Evolutionary conservation across 2,329 filamentous ascomycete genomes (phyloP).

Genomic region (Colletotrichum tanaceti): DNA sequence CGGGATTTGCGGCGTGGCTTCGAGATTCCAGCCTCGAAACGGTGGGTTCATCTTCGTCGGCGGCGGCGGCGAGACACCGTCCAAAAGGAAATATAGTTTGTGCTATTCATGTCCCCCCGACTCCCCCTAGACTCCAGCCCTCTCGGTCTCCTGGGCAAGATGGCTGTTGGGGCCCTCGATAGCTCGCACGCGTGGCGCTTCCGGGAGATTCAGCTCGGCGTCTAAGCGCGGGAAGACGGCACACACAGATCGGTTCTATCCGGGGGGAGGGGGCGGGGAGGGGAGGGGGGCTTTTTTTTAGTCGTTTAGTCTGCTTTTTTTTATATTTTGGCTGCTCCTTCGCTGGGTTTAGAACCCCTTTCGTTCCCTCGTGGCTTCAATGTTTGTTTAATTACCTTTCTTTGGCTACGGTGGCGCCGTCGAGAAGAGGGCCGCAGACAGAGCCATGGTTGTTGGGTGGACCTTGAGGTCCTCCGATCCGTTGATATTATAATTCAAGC

Average conservation of each 20-base stretch:
- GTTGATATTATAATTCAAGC: no score
- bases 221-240: conserved; percentile 5
- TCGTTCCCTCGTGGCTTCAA: no score
- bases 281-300: no score
- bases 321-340: no score
- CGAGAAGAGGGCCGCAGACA: not conserved
- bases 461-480: no score
- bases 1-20: not conserved
- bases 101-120: no score
- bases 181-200: not conserved
- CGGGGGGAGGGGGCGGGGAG: no score
- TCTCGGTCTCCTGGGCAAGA: not conserved
- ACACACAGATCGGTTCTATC: not conserved
- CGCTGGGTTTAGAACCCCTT: not conserved
- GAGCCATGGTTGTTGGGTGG: not conserved
- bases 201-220: not conserved
- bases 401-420: not conserved
- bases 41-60: no score
- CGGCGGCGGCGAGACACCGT: no score
- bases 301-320: no score
- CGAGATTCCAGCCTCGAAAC: not conserved
- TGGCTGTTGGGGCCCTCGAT: not conserved
- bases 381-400: not conserved
- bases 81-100: not conserved
- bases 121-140: no score